A percentile compares a stretch with the other conserved stretches of the same genome.
These are phyloP conservation scores for Silybum marianum DNA, from an alignment of 129 eudicot genomes.

Conservation along the genomic window DNA sequence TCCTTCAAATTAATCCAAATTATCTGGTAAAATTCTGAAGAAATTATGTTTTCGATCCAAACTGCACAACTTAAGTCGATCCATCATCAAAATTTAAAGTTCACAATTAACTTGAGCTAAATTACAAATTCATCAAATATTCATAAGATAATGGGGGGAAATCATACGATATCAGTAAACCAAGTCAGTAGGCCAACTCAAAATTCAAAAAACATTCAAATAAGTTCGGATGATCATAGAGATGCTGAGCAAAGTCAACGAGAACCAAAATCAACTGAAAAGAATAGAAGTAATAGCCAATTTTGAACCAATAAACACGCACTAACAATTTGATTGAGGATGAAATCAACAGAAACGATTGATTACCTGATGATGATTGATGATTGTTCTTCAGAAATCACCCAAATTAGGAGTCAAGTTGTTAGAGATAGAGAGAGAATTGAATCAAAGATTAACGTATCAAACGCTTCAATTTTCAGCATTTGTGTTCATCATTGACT, in stretches of 20 bases:
- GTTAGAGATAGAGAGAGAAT: not conserved
- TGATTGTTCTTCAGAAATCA: conserved; percentile 13
- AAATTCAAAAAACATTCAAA: not conserved
- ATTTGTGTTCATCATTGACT: not conserved
- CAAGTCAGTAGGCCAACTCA: not conserved
- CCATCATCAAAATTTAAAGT: not conserved
- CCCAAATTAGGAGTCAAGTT: not conserved
- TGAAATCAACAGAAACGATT: not conserved
- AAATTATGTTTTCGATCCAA: not conserved
- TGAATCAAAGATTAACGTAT: not conserved
- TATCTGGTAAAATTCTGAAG: not conserved
- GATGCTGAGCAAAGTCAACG: not conserved
- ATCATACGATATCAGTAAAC: conserved; percentile 4
- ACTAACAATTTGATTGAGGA: not conserved
- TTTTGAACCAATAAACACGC: not conserved
- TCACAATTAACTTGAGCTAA: not conserved
- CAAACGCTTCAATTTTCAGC: conserved; percentile 18
- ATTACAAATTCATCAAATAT: not conserved
- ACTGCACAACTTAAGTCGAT: not conserved
- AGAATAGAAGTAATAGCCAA: not conserved
- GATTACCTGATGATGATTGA: conserved; percentile 17
- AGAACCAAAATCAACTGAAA: not conserved
- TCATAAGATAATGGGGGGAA: not conserved
- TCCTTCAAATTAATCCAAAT: not conserved
- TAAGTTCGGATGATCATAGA: conserved; percentile 1